Conservation (phyloP, 192 early-diverging fungal species). For the Coemansia sp. region DNA sequence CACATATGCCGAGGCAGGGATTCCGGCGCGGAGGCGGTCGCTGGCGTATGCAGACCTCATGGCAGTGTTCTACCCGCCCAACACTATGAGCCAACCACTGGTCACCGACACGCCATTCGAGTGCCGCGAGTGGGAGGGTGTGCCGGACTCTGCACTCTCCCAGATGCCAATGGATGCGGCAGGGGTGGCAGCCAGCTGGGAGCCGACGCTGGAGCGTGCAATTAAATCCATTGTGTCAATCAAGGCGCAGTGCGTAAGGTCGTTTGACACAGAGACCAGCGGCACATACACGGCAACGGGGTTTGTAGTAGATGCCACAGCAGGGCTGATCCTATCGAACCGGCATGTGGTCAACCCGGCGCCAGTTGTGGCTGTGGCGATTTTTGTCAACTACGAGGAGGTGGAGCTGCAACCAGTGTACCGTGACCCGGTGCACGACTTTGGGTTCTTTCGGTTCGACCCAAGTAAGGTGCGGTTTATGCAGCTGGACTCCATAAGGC, state of each 20-base stretch:
- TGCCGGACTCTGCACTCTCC: neutral
- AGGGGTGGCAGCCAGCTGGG: conserved; percentile 56
- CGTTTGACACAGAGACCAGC: conserved; percentile 75
- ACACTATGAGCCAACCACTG: conserved; percentile 39
- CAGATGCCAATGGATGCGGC: neutral
- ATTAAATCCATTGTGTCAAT: conserved; percentile 77
- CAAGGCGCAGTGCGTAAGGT: conserved; percentile 71
- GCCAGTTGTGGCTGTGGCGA: conserved; percentile 66
- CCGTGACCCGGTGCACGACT: conserved; percentile 80
- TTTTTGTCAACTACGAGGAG: conserved; percentile 76
- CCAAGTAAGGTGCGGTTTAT: conserved; percentile 52
- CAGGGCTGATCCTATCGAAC: conserved; percentile 73
- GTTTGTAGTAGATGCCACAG: conserved; percentile 71
- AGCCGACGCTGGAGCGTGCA: conserved; percentile 66
- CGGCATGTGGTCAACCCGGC: conserved; percentile 75
- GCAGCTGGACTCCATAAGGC: conserved; percentile 36
- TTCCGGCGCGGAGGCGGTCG: conserved; percentile 25
- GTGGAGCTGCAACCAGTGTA: conserved; percentile 71
- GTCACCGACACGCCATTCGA: conserved; percentile 47
- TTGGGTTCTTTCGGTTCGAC: conserved; percentile 77
- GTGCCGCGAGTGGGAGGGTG: conserved; percentile 11
- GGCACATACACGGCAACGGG: conserved; percentile 71
- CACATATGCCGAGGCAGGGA: conserved; percentile 27
- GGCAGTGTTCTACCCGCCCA: conserved; percentile 52
- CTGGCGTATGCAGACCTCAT: conserved; percentile 47